phyloP scores from a whole-genome alignment of 352 stramenopile species.

The Phytophthora colocasiae region DNA sequence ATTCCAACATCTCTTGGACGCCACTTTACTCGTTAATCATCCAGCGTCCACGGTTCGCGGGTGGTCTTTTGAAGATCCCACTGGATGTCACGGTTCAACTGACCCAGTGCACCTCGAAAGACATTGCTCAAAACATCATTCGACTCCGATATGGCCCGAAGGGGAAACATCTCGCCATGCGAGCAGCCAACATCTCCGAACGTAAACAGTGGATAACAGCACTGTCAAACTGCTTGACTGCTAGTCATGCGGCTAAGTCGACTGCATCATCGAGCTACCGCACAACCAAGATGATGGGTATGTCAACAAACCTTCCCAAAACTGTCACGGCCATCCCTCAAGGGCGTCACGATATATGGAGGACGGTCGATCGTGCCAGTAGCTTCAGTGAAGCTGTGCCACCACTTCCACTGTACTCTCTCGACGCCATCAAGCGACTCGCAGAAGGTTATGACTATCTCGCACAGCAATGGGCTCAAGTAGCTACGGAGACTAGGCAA shows the following conservation, averaged over 20 bases:
- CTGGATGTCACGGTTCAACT: conserved; percentile 10
- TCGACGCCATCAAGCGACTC: conserved; percentile 15
- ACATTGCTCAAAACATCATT: conserved; percentile 8
- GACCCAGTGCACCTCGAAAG: conserved; percentile 2
- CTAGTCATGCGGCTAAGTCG: no score
- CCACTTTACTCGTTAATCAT: conserved; percentile 4
- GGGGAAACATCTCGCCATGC: conserved; percentile 12
- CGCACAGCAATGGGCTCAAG: conserved; percentile 21
- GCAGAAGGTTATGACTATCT: conserved; percentile 18
- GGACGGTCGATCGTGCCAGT: neutral
- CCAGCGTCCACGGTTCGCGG: conserved; percentile 11
- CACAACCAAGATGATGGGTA: neutral
- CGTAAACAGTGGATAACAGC: conserved; percentile 4
- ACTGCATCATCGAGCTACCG: neutral
- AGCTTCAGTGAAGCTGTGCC: neutral
- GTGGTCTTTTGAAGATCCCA: neutral
- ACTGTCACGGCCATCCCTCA: neutral
- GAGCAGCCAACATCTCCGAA: conserved; percentile 1
- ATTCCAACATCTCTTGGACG: neutral
- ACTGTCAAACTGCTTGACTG: neutral
- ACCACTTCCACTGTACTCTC: neutral
- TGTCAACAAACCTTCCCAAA: neutral
- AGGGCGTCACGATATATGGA: neutral
- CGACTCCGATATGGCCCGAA: conserved; percentile 13
- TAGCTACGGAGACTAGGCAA: conserved; percentile 11